Evolutionary conservation across 441 rosid genomes (phyloP).

Genomic region (Euphorbia celastroides): DNA sequence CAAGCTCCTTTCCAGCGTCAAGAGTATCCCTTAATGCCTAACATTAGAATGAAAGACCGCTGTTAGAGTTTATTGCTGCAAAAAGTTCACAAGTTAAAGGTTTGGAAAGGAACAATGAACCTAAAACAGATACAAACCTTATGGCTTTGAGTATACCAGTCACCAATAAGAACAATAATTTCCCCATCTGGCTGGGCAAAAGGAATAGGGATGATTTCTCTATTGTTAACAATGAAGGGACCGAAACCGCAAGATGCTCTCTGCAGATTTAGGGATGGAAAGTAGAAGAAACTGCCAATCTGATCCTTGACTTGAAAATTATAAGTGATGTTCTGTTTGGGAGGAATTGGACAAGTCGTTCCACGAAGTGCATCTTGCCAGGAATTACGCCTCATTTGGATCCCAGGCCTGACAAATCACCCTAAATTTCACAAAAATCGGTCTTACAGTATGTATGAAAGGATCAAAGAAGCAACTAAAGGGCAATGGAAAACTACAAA

Average conservation of each 20-base stretch:
- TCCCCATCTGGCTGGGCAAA: conserved; percentile 76
- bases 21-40: conserved; percentile 80
- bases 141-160: conserved; percentile 88
- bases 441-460: not conserved
- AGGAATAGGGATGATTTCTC: conserved; percentile 72
- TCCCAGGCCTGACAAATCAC: conserved; percentile 61
- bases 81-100: not conserved
- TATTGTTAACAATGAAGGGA: conserved; percentile 63
- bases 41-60: too few species aligned
- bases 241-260: conserved; percentile 95
- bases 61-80: too few species aligned
- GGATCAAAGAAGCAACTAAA: not conserved
- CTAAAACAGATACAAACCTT: conserved; percentile 48
- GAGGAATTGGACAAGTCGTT: conserved; percentile 90
- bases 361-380: conserved; percentile 98
- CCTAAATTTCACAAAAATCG: conserved; percentile 2
- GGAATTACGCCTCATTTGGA: conserved; percentile 79
- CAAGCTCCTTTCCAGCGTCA: conserved; percentile 83
- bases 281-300: conserved; percentile 94
- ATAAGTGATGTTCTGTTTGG: conserved; percentile 96
- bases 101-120: too few species aligned
- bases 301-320: conserved; percentile 94
- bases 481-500: too few species aligned
- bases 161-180: conserved; percentile 69
- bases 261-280: conserved; percentile 86